Conservation (phyloP, 2,329 filamentous ascomycete genomes). For the Graphium sp. region DNA sequence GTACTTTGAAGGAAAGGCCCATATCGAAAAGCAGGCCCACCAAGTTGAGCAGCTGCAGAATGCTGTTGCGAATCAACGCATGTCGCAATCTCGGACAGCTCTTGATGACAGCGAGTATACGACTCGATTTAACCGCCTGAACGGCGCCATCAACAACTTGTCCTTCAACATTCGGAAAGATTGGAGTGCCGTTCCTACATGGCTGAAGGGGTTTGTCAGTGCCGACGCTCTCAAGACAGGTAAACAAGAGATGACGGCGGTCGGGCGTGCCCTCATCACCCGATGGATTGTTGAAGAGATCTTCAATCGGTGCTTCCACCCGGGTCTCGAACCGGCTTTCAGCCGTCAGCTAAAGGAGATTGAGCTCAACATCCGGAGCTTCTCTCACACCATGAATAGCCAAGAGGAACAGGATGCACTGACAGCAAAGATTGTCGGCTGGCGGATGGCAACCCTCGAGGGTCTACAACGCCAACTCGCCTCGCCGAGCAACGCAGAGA, state of each 20-base stretch:
- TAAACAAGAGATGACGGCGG: conserved; percentile 95
- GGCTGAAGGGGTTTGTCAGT: conserved; percentile 68
- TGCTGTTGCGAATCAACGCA: conserved; percentile 87
- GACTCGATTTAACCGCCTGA: conserved; percentile 75
- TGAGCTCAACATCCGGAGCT: conserved; percentile 71
- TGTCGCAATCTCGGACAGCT: conserved; percentile 85
- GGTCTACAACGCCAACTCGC: conserved; percentile 61
- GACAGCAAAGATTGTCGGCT: conserved; percentile 74
- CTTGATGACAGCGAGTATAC: conserved; percentile 91
- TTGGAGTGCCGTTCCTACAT: conserved; percentile 67
- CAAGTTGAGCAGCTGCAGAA: conserved; percentile 94
- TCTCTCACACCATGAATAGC: conserved; percentile 55
- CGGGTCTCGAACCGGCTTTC: conserved; percentile 59
- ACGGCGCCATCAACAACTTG: conserved; percentile 86
- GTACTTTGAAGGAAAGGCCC: conserved; percentile 88
- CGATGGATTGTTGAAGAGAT: conserved; percentile 84
- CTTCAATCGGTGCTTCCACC: conserved; percentile 86
- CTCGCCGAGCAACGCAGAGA: conserved; percentile 45
- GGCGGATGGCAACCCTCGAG: conserved; percentile 86
- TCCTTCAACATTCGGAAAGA: conserved; percentile 94
- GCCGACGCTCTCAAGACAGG: conserved; percentile 71
- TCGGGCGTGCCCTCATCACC: conserved; percentile 76
- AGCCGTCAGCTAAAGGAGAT: conserved; percentile 71
- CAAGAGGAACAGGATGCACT: conserved; percentile 82
- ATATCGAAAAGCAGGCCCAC: conserved; percentile 73